Percentiles rank a stretch among this genome's conserved stretches.
These are phyloP conservation scores for Parafenestella ontariensis DNA, from an alignment of 2,329 filamentous ascomycete species.

Conservation along the genomic window DNA sequence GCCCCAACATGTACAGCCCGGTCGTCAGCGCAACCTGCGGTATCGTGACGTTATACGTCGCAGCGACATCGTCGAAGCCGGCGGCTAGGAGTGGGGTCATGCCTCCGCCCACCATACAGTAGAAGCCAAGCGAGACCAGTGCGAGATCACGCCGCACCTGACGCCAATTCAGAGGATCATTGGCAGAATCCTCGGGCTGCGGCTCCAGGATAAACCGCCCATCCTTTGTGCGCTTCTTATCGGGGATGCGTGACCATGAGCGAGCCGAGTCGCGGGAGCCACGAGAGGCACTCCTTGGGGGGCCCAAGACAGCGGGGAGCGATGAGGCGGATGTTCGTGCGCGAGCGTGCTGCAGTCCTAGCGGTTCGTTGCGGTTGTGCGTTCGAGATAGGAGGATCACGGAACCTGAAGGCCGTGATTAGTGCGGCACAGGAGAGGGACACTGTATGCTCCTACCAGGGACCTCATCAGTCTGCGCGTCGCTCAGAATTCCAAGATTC, in stretches of 20 bases:
- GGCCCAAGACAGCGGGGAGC: conserved; percentile 44
- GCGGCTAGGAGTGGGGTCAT: conserved; percentile 91
- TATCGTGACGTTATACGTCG: conserved; percentile 69
- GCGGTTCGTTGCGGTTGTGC: conserved; percentile 66
- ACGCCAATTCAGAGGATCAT: conserved; percentile 94
- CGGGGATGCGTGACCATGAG: conserved; percentile 28
- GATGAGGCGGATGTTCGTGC: conserved; percentile 64
- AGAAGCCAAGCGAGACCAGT: conserved; percentile 83
- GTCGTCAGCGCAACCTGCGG: conserved; percentile 84
- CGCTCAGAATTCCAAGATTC: conserved; percentile 82
- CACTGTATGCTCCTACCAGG: conserved; percentile 66
- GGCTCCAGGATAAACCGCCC: conserved; percentile 87
- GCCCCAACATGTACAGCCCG: conserved; percentile 90
- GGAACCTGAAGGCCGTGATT: conserved; percentile 55
- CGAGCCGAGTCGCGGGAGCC: conserved; percentile 34
- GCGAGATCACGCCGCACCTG: conserved; percentile 80
- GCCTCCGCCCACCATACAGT: conserved; percentile 91
- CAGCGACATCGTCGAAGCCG: conserved; percentile 82
- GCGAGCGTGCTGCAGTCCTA: conserved; percentile 69
- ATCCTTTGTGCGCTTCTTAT: conserved; percentile 79
- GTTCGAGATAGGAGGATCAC: conserved; percentile 64
- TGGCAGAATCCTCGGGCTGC: conserved; percentile 87
- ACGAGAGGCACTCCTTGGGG: conserved; percentile 23
- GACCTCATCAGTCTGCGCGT: conserved; percentile 81
- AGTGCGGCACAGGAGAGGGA: not conserved